A percentile compares a stretch with the other conserved stretches of the same genome.
These are phyloP conservation scores for Russula sp. DNA, from an alignment of 768 basidiomycete species.

Conservation along the genomic window DNA sequence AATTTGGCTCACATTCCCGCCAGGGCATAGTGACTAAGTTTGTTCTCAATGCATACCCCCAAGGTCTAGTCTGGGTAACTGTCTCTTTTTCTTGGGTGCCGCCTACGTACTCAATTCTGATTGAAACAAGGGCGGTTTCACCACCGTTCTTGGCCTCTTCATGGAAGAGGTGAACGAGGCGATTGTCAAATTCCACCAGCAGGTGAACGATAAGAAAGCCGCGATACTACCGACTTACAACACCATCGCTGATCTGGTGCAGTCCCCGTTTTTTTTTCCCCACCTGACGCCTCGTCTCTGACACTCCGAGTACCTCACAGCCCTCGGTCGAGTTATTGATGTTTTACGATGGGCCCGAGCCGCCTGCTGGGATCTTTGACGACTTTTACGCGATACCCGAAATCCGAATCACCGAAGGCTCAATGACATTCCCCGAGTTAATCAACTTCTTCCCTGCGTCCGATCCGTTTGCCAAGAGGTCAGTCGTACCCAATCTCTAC, in stretches of 20 bases:
- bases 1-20: neutral
- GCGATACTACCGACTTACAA: constrained; percentile 10
- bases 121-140: neutral
- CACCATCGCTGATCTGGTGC: neutral
- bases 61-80: constrained; percentile 15
- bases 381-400: constrained; percentile 16
- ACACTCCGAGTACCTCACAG: neutral
- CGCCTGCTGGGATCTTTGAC: constrained; percentile 24
- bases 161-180: constrained; percentile 28
- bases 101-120: neutral
- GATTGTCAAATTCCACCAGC: constrained; percentile 6
- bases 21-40: constrained; percentile 22
- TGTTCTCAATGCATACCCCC: constrained; percentile 12
- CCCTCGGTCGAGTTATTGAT: constrained; percentile 7
- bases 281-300: neutral
- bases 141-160: neutral
- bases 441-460: neutral
- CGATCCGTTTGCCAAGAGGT: neutral
- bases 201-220: constrained; percentile 16
- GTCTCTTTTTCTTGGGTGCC: neutral
- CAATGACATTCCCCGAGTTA: constrained; percentile 8
- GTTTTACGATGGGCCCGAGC: constrained; percentile 26
- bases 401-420: neutral
- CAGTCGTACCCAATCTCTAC: neutral
- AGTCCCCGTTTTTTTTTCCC: neutral